Evolutionary conservation across 768 basidiomycete species (phyloP).

Genomic region (Trametes cinnabarina): DNA sequence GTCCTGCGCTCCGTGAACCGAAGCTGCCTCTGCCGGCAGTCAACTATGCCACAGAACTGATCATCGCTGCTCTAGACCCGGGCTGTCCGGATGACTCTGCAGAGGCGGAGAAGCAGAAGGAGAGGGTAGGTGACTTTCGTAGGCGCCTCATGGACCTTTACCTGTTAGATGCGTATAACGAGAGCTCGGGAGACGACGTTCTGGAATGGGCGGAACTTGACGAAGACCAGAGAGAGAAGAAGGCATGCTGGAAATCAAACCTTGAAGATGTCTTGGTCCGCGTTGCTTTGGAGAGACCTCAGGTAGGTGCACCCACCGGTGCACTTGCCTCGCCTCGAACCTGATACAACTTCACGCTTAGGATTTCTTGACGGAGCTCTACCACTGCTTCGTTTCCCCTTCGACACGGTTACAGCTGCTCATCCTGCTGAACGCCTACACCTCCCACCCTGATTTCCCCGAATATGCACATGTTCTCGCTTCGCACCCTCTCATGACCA

Average conservation of each 20-base stretch:
- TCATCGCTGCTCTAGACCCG: conserved; percentile 53
- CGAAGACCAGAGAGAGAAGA: conserved; percentile 56
- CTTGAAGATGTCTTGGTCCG: conserved; percentile 71
- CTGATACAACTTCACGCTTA: conserved; percentile 30
- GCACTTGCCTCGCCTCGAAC: neutral
- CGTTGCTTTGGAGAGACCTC: conserved; percentile 59
- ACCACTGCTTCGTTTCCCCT: conserved; percentile 58
- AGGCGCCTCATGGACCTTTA: conserved; percentile 71
- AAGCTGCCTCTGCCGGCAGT: conserved; percentile 57
- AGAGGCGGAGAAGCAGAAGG: conserved; percentile 38
- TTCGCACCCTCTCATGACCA: conserved; percentile 59
- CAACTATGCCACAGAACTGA: conserved; percentile 68
- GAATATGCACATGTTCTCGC: conserved; percentile 48
- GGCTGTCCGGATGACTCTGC: conserved; percentile 32
- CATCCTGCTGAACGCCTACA: conserved; percentile 61
- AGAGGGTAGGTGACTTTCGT: conserved; percentile 64
- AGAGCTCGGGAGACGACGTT: conserved; percentile 68
- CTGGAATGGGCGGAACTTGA: conserved; percentile 73
- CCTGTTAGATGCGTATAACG: conserved; percentile 73
- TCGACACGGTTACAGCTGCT: conserved; percentile 68
- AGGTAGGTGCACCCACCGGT: conserved; percentile 44
- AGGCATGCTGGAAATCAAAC: conserved; percentile 71
- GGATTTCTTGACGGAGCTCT: conserved; percentile 70
- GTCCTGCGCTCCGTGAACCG: conserved; percentile 75
- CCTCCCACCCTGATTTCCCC: conserved; percentile 52